These are phyloP conservation scores for Licmophora abbreviata DNA, from an alignment of 108 stramenopile genomes.

Conservation along the genomic window DNA sequence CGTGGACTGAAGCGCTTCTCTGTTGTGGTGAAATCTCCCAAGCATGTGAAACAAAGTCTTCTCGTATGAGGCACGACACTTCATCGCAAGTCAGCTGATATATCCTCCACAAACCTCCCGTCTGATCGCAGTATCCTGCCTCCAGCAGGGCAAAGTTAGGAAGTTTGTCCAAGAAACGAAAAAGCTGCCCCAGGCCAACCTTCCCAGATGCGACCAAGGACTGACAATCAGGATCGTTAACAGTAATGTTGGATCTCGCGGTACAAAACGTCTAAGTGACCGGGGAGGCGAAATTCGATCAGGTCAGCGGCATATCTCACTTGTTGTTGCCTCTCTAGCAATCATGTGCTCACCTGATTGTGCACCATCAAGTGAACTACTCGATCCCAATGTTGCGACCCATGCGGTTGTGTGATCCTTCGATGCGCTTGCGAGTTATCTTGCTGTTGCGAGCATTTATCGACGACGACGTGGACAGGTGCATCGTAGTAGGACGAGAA, in stretches of 20 bases:
- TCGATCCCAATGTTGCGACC: constrained; percentile 44
- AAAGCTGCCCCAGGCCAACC: constrained; percentile 73
- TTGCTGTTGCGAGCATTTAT: constrained; percentile 30
- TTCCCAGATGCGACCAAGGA: constrained; percentile 55
- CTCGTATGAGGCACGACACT: constrained; percentile 41
- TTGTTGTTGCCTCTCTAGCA: background rate
- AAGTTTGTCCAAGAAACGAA: constrained; percentile 64
- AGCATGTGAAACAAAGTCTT: constrained; percentile 43
- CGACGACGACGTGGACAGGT: constrained; percentile 58
- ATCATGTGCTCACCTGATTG: constrained; percentile 3
- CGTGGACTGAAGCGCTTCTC: no score
- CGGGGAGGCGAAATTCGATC: background rate
- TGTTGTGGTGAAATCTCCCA: constrained; percentile 36
- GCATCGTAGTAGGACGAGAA: constrained; percentile 79
- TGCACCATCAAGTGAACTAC: constrained; percentile 26
- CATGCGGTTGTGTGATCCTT: constrained; percentile 5
- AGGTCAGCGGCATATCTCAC: no score
- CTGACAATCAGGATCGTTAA: constrained; percentile 34
- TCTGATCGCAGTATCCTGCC: constrained; percentile 37
- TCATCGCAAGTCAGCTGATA: constrained; percentile 40
- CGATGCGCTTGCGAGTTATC: background rate
- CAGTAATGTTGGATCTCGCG: constrained; percentile 53
- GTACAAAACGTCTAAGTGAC: constrained; percentile 48
- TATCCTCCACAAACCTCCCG: constrained; percentile 37
- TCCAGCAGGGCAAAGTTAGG: constrained; percentile 60